A percentile compares a stretch with the other conserved stretches of the same genome.
These are phyloP conservation scores for Fusarium nurragi DNA, from an alignment of 2,329 filamentous ascomycete species.

Conservation along the genomic window DNA sequence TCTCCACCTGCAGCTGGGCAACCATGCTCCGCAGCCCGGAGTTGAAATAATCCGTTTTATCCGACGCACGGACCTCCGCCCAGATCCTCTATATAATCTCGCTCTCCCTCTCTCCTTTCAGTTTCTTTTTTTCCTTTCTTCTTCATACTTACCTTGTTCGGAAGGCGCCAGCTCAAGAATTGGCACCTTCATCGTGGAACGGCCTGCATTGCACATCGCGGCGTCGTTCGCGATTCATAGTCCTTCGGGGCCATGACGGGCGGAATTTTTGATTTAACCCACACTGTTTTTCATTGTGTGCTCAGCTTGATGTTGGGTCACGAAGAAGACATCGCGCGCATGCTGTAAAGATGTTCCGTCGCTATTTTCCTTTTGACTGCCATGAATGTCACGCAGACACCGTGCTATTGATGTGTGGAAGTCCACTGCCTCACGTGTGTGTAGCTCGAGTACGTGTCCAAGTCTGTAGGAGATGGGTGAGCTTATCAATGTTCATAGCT, in stretches of 20 bases:
- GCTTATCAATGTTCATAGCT: no score
- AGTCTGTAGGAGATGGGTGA: no score
- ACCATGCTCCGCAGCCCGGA: background rate
- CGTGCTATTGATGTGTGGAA: no score
- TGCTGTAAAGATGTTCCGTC: background rate
- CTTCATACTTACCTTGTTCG: constrained; percentile 66
- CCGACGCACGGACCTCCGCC: constrained; percentile 15
- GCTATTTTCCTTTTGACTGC: no score
- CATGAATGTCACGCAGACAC: no score
- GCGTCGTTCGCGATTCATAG: constrained; percentile 61
- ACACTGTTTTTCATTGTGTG: constrained; percentile 57
- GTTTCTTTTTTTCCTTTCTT: constrained; percentile 50
- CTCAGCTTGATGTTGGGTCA: constrained; percentile 50
- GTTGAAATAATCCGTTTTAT: background rate
- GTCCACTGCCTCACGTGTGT: no score
- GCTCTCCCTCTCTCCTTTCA: background rate
- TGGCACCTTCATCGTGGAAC: constrained; percentile 54
- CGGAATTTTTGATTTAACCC: constrained; percentile 61
- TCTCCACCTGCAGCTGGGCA: constrained; percentile 6
- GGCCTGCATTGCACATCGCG: constrained; percentile 66
- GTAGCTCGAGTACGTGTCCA: no score
- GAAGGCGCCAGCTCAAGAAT: constrained; percentile 57
- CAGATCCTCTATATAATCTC: constrained; percentile 45
- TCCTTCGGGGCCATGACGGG: constrained; percentile 64
- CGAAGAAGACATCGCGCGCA: constrained; percentile 15